Evolutionary conservation across 1,139 yeast species (phyloP).

Genomic region (Yamadazyma diddensiae): DNA sequence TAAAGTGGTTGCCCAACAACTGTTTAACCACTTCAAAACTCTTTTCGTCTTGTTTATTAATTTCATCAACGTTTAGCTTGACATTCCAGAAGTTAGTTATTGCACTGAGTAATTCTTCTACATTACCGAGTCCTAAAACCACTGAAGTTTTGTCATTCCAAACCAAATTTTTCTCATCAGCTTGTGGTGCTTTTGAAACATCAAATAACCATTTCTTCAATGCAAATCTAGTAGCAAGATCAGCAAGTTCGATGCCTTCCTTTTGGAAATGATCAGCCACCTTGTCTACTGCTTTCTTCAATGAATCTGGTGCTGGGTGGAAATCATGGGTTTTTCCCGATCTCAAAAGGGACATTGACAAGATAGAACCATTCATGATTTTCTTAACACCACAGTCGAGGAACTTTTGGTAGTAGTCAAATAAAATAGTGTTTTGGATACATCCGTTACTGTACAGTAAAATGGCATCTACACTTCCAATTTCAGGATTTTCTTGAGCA

Average conservation of each 20-base stretch:
- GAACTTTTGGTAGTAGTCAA: slow-evolving; percentile 49
- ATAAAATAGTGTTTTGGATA: slow-evolving; percentile 67
- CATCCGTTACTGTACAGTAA: slow-evolving; percentile 82
- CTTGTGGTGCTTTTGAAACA: slow-evolving; percentile 6
- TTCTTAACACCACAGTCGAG: slow-evolving; percentile 52
- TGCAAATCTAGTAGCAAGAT: slow-evolving; percentile 76
- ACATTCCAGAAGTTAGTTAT: slow-evolving; percentile 55
- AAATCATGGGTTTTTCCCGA: slow-evolving; percentile 65
- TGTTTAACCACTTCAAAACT: slow-evolving; percentile 44
- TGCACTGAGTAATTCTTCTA: slow-evolving; percentile 63
- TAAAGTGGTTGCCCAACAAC: slow-evolving; percentile 54
- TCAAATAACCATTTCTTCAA: slow-evolving; percentile 54
- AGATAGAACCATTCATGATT: slow-evolving; percentile 76
- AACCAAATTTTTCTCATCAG: slow-evolving; percentile 8
- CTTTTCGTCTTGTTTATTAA: slow-evolving; percentile 38
- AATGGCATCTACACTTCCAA: slow-evolving; percentile 65
- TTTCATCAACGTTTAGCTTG: slow-evolving; percentile 25
- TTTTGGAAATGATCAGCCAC: slow-evolving; percentile 48
- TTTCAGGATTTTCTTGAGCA: slow-evolving; percentile 28
- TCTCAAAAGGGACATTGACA: slow-evolving; percentile 83
- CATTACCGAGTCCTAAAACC: slow-evolving; percentile 70
- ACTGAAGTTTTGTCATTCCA: slow-evolving; percentile 50
- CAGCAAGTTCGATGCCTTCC: slow-evolving; percentile 65
- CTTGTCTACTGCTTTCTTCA: slow-evolving; percentile 52
- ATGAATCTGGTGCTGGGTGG: slow-evolving; percentile 75